These are phyloP conservation scores for Hypoxylon sp. DNA, from an alignment of 2,329 filamentous ascomycete species.

Conservation along the genomic window DNA sequence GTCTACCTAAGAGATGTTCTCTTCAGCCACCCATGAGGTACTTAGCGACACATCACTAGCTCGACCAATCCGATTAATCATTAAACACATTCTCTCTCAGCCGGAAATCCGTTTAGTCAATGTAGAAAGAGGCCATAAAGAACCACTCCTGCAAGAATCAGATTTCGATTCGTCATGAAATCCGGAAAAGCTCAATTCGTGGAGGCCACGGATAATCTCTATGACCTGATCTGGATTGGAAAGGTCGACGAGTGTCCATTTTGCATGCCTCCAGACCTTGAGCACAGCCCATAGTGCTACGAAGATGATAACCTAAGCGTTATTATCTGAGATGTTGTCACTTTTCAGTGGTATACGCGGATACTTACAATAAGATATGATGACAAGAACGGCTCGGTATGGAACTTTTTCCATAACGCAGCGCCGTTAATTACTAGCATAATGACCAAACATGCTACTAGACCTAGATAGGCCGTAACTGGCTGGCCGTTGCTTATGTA, in stretches of 20 bases:
- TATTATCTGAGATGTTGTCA: neutral
- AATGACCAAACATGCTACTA: constrained; percentile 56
- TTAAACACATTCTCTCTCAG: too few species aligned
- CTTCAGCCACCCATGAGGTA: too few species aligned
- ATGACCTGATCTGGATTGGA: constrained; percentile 50
- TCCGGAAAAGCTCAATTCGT: constrained; percentile 47
- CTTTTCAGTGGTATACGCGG: too few species aligned
- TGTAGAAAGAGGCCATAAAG: constrained; percentile 15
- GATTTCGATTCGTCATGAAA: constrained; percentile 19
- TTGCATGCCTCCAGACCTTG: constrained; percentile 50
- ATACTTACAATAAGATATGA: constrained; percentile 58
- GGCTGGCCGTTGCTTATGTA: constrained; percentile 60
- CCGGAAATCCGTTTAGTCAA: neutral
- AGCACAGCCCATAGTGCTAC: constrained; percentile 51
- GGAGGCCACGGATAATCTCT: constrained; percentile 52
- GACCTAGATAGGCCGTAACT: constrained; percentile 55
- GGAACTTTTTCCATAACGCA: constrained; percentile 56
- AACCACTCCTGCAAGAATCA: neutral
- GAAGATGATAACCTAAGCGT: constrained; percentile 53
- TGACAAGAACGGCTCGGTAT: constrained; percentile 56
- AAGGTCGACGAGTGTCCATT: constrained; percentile 55
- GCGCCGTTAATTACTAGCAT: constrained; percentile 56
- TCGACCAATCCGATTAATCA: too few species aligned
- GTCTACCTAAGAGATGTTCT: too few species aligned
- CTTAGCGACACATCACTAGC: too few species aligned